These are phyloP conservation scores for Lagenidium sp. DNA, from an alignment of 352 stramenopile genomes.

Conservation along the genomic window DNA sequence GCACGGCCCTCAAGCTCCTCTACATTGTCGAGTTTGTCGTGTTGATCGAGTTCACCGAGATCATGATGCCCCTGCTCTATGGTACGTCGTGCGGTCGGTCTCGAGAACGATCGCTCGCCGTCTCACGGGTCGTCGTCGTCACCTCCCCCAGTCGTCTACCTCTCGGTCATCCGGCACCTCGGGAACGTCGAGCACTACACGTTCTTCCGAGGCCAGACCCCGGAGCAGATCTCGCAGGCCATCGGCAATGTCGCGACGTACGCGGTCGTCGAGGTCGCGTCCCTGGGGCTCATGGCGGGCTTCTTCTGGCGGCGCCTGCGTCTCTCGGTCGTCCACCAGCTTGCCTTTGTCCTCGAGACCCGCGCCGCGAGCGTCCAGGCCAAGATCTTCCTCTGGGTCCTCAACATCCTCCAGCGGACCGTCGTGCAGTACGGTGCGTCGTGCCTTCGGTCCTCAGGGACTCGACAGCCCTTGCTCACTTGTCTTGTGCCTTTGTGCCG, in stretches of 20 bases:
- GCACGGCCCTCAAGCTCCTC: neutral
- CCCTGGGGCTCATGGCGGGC: constrained; percentile 11
- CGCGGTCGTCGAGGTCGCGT: constrained; percentile 11
- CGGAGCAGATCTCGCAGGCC: too few relatives aligned
- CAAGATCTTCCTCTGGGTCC: constrained; percentile 18
- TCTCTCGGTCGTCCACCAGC: constrained; percentile 13
- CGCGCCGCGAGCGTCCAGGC: constrained; percentile 17
- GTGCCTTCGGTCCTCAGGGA: too few relatives aligned
- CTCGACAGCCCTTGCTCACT: too few relatives aligned
- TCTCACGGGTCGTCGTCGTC: too few relatives aligned
- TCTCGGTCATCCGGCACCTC: too few relatives aligned
- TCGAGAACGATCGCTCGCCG: too few relatives aligned
- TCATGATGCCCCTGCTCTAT: constrained; percentile 14
- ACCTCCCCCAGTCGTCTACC: too few relatives aligned
- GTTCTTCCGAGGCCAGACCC: too few relatives aligned
- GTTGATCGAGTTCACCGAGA: constrained; percentile 13
- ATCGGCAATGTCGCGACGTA: constrained; percentile 14
- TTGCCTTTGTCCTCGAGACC: constrained; percentile 27
- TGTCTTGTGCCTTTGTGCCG: too few relatives aligned
- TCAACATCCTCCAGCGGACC: constrained; percentile 1
- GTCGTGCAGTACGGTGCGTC: neutral
- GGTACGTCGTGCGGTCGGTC: too few relatives aligned
- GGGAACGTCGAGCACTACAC: constrained; percentile 59
- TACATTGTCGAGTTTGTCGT: constrained; percentile 12
- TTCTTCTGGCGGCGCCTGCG: constrained; percentile 15